These are phyloP conservation scores for Malassezia restricta DNA, from an alignment of 1,284 basidiomycete species.

Conservation along the genomic window DNA sequence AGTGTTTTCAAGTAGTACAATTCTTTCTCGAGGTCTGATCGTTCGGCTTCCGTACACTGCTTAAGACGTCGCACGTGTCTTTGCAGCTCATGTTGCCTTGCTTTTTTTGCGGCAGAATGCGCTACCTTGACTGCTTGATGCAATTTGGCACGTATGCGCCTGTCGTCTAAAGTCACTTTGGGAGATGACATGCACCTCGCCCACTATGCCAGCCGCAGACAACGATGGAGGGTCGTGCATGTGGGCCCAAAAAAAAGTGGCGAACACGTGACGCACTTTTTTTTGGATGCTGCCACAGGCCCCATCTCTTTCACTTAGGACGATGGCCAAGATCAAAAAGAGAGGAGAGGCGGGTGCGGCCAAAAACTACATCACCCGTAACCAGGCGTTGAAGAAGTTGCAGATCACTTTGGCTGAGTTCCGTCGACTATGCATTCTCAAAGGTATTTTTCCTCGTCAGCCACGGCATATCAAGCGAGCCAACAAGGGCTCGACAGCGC, in stretches of 20 bases:
- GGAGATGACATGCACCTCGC: neutral
- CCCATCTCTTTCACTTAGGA: neutral
- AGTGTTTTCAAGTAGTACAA: conserved; percentile 1
- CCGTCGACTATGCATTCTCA: conserved; percentile 89
- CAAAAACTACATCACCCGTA: conserved; percentile 65
- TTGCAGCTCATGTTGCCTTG: conserved; percentile 8
- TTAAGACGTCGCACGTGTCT: conserved; percentile 11
- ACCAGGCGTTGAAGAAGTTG: conserved; percentile 56
- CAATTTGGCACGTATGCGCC: conserved; percentile 3
- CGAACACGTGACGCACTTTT: conserved; percentile 6
- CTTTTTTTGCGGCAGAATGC: conserved; percentile 4
- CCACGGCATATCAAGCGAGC: conserved; percentile 82
- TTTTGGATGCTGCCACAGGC: too few species aligned
- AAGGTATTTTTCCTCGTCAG: conserved; percentile 96
- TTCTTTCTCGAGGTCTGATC: neutral
- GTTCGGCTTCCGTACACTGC: neutral
- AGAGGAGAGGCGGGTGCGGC: conserved; percentile 63
- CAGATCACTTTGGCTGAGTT: conserved; percentile 97
- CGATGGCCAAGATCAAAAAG: conserved; percentile 76
- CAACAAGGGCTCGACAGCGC: conserved; percentile 93
- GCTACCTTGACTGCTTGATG: conserved; percentile 8
- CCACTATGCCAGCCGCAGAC: neutral
- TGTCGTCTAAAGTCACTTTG: neutral
- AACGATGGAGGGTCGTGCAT: neutral
- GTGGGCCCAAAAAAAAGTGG: neutral